Evolutionary conservation across 2,329 filamentous ascomycete genomes (phyloP).

Genomic region (Thelonectria blattea): DNA sequence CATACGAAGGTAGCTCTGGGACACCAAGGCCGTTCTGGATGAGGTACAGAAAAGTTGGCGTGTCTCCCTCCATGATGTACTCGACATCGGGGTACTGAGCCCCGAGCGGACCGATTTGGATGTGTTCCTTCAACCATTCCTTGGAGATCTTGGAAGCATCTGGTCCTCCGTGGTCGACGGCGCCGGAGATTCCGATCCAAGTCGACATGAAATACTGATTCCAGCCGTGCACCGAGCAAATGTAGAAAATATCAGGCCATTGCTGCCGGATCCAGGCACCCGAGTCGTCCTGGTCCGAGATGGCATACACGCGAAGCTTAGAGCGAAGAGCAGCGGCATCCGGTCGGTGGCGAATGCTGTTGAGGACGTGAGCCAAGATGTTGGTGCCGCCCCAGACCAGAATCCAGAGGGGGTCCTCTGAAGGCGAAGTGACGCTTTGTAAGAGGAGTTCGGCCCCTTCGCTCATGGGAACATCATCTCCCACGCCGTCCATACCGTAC

Average conservation of each 20-base stretch:
- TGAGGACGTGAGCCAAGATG: slow-evolving; percentile 54
- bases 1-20: slow-evolving; percentile 53
- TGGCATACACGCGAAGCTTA: slow-evolving; percentile 58
- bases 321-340: slow-evolving; percentile 45
- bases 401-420: slow-evolving; percentile 54
- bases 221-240: slow-evolving; percentile 61
- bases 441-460: slow-evolving; percentile 52
- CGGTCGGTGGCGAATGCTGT: slow-evolving; percentile 29
- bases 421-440: slow-evolving; percentile 29
- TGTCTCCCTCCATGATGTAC: slow-evolving; percentile 60
- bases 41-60: slow-evolving; percentile 54
- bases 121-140: slow-evolving; percentile 58
- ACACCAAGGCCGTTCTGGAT: slow-evolving; percentile 44
- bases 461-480: slow-evolving; percentile 31
- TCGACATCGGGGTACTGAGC: slow-evolving; percentile 51
- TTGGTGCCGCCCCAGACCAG: slow-evolving; percentile 61
- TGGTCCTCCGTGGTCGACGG: slow-evolving; percentile 39
- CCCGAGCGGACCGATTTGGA: slow-evolving; percentile 56
- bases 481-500: slow-evolving; percentile 36
- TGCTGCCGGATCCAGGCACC: slow-evolving; percentile 53
- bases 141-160: slow-evolving; percentile 54
- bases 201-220: slow-evolving; percentile 59
- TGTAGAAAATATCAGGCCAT: slow-evolving; percentile 62
- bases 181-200: slow-evolving; percentile 61
- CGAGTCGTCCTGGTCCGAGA: slow-evolving; percentile 65